Evolutionary conservation across 371 early-diverging fungal species (phyloP).

Genomic region (Mortierella sp.): DNA sequence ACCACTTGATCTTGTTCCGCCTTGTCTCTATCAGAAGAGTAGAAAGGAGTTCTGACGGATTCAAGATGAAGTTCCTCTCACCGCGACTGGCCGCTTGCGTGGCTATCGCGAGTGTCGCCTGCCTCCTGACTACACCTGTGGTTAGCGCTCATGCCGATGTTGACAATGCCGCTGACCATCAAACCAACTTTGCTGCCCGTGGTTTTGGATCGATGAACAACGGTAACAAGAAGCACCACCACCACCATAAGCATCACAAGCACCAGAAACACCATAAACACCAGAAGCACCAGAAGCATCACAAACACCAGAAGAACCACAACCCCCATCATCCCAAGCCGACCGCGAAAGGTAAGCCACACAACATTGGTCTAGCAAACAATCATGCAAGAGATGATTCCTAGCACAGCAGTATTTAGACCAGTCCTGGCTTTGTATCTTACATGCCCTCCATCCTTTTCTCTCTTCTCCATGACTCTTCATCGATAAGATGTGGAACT

Average conservation of each 20-base stretch:
- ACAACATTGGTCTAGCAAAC: neutral
- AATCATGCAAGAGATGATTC: too few species aligned
- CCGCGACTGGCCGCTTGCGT: constrained; percentile 12
- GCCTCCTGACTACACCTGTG: constrained; percentile 6
- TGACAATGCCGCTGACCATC: neutral
- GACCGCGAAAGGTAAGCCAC: neutral
- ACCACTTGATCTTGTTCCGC: too few species aligned
- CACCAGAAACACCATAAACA: constrained; percentile 5
- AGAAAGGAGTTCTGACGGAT: constrained; percentile 5
- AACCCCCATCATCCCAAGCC: constrained; percentile 4
- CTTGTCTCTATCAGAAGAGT: neutral
- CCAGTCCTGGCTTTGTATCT: too few species aligned
- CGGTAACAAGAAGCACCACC: neutral
- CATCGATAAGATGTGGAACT: constrained; percentile 7
- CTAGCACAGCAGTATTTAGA: neutral
- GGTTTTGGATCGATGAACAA: neutral
- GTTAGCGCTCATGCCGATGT: constrained; percentile 6
- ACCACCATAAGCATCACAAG: too few species aligned
- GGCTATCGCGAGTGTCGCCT: constrained; percentile 14
- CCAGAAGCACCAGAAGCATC: constrained; percentile 1
- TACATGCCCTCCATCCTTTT: neutral
- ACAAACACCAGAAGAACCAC: constrained; percentile 16
- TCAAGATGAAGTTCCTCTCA: constrained; percentile 16
- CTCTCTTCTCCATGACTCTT: neutral
- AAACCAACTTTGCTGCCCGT: neutral